phyloP scores from a whole-genome alignment of 345 rosid species.

The Linum tenue region DNA sequence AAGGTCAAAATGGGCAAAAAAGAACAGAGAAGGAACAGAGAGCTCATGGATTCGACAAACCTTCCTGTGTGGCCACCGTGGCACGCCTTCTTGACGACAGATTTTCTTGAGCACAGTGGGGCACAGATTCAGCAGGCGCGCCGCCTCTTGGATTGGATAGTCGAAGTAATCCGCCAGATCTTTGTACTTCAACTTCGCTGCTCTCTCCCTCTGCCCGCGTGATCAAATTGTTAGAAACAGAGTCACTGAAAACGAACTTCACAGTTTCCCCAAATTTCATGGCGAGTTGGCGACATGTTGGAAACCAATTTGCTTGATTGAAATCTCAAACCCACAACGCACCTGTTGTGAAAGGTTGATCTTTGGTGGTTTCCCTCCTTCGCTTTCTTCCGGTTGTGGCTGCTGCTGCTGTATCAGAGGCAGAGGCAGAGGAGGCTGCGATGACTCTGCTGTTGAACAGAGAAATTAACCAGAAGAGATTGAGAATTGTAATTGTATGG shows the following conservation, averaged over 20 bases:
- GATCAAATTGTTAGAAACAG: background rate
- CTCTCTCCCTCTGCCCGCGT: slow-evolving; percentile 47
- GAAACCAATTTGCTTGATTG: too few relatives aligned
- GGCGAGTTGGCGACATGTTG: too few relatives aligned
- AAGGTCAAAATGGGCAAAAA: background rate
- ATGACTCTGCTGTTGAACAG: slow-evolving; percentile 11
- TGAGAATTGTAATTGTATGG: background rate
- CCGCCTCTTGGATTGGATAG: slow-evolving; percentile 46
- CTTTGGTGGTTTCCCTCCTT: slow-evolving; percentile 8
- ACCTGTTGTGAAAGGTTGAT: slow-evolving; percentile 35
- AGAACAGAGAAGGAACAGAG: background rate
- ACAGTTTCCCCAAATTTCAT: background rate
- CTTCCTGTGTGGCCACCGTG: slow-evolving; percentile 60
- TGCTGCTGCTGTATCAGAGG: background rate
- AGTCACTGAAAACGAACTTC: background rate
- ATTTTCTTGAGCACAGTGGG: slow-evolving; percentile 54
- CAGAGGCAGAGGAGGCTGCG: background rate
- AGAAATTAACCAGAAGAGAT: background rate
- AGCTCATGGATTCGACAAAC: slow-evolving; percentile 14
- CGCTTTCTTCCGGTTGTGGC: slow-evolving; percentile 7
- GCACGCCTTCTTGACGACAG: slow-evolving; percentile 28
- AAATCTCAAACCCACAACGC: background rate
- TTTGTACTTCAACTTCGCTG: slow-evolving; percentile 28
- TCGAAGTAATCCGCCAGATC: slow-evolving; percentile 36
- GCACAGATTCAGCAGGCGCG: slow-evolving; percentile 34